Percentiles rank a stretch among this genome's conserved stretches.
Conservation (phyloP, 257 asterid species). For the Solanum peruvianum region DNA sequence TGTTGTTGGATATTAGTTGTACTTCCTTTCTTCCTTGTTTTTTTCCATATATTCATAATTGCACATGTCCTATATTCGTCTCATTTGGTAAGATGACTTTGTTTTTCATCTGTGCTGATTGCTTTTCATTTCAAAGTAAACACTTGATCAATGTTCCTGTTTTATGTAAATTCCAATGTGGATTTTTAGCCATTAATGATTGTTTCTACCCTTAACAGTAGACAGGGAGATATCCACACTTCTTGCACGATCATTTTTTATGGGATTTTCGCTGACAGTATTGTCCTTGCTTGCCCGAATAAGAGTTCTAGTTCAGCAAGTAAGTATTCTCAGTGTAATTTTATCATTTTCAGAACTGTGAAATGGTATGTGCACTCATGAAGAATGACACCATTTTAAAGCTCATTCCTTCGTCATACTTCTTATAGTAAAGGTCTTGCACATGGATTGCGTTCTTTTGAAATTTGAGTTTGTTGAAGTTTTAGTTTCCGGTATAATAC, state of each 20-base stretch:
- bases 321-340: conserved; percentile 10
- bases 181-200: background rate
- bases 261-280: conserved; percentile 64
- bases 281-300: conserved; percentile 82
- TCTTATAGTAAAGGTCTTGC: background rate
- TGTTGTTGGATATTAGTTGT: background rate
- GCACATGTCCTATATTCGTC: background rate
- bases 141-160: background rate
- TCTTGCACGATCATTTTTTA: conserved; percentile 84
- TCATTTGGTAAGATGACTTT: background rate
- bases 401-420: background rate
- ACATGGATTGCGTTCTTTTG: background rate
- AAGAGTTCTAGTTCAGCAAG: conserved; percentile 87
- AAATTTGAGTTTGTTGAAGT: background rate
- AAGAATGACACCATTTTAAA: background rate
- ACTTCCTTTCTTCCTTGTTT: background rate
- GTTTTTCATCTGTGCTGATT: background rate
- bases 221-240: conserved; percentile 68
- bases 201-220: conserved; percentile 28
- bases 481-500: background rate
- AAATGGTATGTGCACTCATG: background rate
- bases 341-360: background rate
- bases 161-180: background rate
- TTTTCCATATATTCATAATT: background rate
- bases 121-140: background rate